Base-by-base conservation (phyloP, 139 green algal genomes). In the Pedinophyceae sp. region DNA sequence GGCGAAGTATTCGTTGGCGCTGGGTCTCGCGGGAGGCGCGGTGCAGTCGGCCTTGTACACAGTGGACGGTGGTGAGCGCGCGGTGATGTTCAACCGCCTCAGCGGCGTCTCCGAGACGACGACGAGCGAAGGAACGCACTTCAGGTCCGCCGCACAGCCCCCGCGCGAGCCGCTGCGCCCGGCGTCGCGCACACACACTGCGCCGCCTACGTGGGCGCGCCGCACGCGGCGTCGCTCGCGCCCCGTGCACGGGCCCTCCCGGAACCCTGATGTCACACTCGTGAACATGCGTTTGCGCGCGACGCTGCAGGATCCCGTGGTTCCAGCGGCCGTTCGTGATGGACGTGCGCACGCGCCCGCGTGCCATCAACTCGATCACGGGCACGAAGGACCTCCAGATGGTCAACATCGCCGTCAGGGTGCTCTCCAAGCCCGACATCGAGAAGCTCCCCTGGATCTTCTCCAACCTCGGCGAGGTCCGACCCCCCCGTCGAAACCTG, bases 361-460 rank as follows among this genome's bases (percentile, higher is more conserved):
- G 88, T 18, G 83, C 71, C 26, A 95, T 98, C 66, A 89, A 64
- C 64, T 98, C 92, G 2, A 83, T 97, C 4, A 97, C 92, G 2
- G 92, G 91, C 22, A 99, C 91, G 10, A 96, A 98, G 64, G 89
- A 98, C 66, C 73, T 98, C 41, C 90, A 98, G 74, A 98, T 97
- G 88, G 90, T 98, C 4, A 98, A 97, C 77, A 89, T 98, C 78
- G 91, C 78, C 16, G 69, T 98, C 40, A 72, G 90, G 5, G 79
- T 98, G 27, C 71, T 98, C 28, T 93, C 82, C 48, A 95, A 92
- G 72, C 92, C 92, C 1, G 69, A 88, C 19, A 68, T 84, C 46
- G 53, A 78, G 3, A 58, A 67, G 41, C 72, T 99, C 23, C 50
- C 91, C 0, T 60, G 55, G 18, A 97, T 97, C 47, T 97, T 86